Evolutionary conservation across 1,284 basidiomycete genomes (phyloP).

Genomic region (Sanghuangporus baumii): DNA sequence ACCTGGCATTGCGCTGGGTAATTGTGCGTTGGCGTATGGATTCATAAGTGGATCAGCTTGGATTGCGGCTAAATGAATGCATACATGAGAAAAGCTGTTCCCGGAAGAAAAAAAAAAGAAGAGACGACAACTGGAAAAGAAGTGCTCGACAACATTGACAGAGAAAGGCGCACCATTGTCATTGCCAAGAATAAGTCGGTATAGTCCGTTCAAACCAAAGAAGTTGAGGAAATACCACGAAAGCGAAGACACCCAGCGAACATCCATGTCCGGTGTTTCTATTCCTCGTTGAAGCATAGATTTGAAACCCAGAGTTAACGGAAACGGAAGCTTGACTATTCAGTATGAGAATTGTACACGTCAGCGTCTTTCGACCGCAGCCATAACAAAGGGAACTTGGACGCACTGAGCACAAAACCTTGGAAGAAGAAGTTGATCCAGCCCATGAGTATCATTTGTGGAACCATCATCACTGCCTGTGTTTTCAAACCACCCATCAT

Average conservation of each 20-base stretch:
- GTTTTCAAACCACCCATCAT: conserved; percentile 99
- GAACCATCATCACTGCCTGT: conserved; percentile 97
- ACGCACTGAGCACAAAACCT: conserved; percentile 94
- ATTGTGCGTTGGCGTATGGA: conserved; percentile 63
- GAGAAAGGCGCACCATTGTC: conserved; percentile 69
- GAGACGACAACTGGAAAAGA: background rate
- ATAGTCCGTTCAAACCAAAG: conserved; percentile 94
- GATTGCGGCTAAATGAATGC: conserved; percentile 64
- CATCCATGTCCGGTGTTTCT: conserved; percentile 95
- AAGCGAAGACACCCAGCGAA: conserved; percentile 97
- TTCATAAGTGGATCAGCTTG: conserved; percentile 69
- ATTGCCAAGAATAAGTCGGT: conserved; percentile 87
- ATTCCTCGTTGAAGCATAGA: conserved; percentile 98
- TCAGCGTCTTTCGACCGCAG: background rate
- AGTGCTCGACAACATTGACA: background rate
- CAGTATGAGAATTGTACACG: background rate
- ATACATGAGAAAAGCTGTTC: background rate
- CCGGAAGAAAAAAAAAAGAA: background rate
- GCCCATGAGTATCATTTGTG: conserved; percentile 98
- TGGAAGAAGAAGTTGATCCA: conserved; percentile 99
- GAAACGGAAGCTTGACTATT: conserved; percentile 95
- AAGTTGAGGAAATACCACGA: conserved; percentile 99
- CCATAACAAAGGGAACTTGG: conserved; percentile 1
- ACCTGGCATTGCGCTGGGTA: conserved; percentile 38
- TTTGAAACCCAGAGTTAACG: conserved; percentile 95